Percentiles rank a stretch among this genome's conserved stretches.
Conservation (phyloP, 768 basidiomycete genomes). For the Candolleomyces aberdarensis region DNA sequence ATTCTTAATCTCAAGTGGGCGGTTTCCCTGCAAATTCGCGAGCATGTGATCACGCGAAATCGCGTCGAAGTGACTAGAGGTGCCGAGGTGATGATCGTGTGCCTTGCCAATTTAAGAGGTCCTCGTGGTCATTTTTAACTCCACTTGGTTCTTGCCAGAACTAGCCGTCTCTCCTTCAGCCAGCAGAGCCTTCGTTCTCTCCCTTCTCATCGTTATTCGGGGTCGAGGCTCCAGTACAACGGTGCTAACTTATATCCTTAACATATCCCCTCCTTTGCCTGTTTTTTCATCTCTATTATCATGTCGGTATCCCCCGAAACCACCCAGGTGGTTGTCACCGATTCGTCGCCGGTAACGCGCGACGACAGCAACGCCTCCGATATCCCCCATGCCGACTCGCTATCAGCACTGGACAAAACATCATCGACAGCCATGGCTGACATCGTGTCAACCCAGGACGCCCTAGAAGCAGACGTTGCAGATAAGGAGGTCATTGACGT, state of each 20-base stretch:
- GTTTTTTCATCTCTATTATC: neutral
- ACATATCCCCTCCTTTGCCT: neutral
- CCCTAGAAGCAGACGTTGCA: no score
- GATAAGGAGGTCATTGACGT: no score
- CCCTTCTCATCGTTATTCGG: neutral
- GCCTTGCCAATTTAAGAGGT: neutral
- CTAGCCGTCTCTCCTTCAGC: neutral
- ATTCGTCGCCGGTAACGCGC: neutral
- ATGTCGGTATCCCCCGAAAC: slow-evolving; percentile 1
- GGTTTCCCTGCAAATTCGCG: slow-evolving; percentile 1
- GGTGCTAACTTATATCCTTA: neutral
- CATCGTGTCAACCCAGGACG: neutral
- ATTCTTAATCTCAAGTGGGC: neutral
- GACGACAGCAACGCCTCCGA: neutral
- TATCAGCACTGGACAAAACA: neutral
- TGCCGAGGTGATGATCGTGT: slow-evolving; percentile 3
- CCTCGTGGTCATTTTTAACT: slow-evolving; percentile 2
- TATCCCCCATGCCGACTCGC: neutral
- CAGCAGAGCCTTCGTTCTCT: neutral
- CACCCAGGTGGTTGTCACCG: neutral
- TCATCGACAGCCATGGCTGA: neutral
- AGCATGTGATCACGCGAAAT: slow-evolving; percentile 6
- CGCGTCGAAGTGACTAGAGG: neutral
- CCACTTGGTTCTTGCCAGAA: slow-evolving; percentile 6
- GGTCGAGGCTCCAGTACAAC: neutral